A percentile compares a stretch with the other conserved stretches of the same genome.
Conservation (phyloP, 2,329 filamentous ascomycete species). For the Penicillium sp. region DNA sequence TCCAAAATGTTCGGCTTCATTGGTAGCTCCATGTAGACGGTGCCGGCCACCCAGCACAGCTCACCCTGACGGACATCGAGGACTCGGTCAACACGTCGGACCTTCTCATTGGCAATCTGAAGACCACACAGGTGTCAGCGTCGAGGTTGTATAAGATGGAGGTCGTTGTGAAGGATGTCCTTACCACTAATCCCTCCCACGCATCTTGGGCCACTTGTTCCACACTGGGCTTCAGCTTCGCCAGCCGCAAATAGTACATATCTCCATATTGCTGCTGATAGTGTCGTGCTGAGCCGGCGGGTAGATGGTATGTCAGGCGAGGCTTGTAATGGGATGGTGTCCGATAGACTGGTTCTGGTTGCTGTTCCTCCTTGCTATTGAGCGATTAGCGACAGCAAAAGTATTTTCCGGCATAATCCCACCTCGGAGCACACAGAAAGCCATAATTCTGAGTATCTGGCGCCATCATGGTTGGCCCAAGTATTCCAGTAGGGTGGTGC, state of each 20-base stretch:
- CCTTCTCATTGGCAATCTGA: slow-evolving; percentile 72
- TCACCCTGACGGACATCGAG: slow-evolving; percentile 94
- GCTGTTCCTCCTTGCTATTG: slow-evolving; percentile 38
- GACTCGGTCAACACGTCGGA: slow-evolving; percentile 78
- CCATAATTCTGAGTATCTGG: slow-evolving; percentile 19
- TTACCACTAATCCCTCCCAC: slow-evolving; percentile 72
- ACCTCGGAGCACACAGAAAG: slow-evolving; percentile 34
- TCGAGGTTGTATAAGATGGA: not conserved
- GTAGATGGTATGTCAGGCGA: slow-evolving; percentile 71
- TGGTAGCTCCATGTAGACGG: slow-evolving; percentile 95
- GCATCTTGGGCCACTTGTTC: slow-evolving; percentile 71
- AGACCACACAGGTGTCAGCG: slow-evolving; percentile 1
- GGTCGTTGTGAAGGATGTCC: slow-evolving; percentile 1
- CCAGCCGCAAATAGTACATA: slow-evolving; percentile 92
- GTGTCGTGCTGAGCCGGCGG: slow-evolving; percentile 62
- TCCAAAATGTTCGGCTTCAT: slow-evolving; percentile 95
- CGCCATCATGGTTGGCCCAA: slow-evolving; percentile 19
- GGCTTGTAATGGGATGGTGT: slow-evolving; percentile 68
- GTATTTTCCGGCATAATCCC: not conserved
- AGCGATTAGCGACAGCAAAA: slow-evolving; percentile 14
- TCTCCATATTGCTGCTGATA: slow-evolving; percentile 97
- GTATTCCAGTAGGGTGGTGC: slow-evolving; percentile 2
- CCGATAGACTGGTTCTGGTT: slow-evolving; percentile 52
- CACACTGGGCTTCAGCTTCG: slow-evolving; percentile 81
- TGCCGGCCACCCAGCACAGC: slow-evolving; percentile 92